Evolutionary conservation across 805 yeast genomes (phyloP), one percentile per base, ranked within the genome.

Genomic region (Metschnikowia gelsemii): DNA sequence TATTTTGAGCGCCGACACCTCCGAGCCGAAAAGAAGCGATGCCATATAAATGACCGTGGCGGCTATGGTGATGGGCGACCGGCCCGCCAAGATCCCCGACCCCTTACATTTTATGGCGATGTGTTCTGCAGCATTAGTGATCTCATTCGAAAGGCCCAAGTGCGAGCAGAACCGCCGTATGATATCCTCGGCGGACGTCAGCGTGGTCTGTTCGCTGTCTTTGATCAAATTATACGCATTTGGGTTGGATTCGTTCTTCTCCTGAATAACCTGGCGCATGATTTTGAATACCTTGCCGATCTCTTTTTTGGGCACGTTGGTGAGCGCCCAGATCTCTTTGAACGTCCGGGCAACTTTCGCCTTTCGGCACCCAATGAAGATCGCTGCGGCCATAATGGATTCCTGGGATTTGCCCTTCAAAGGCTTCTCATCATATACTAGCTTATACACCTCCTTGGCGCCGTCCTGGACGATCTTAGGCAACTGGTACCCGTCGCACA

Each of bases 11-110:
- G 96, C 90, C 3, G 85, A 72, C 26, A 87, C 70, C 38, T 80
- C 84, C 25, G 83, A 82, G 32, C 85, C 85, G 61, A 90, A 90
- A n/a, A 93, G 68, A n/a, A 87, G 70, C 3, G 91, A 85, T 5
- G 96, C 87, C 86, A 93, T 83, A 66, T 91, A 93, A 35, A 93
- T 91, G 4, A 93, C 95, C 1, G 97, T 95, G 6, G 98, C 98
- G 0, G 98, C 97, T 58, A 93, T 88, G 26, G 99, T 91, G 40
- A 90, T 90, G 21, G 99, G 99, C 3, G 96, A 87, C 52, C 96
- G 78, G 55, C 99, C 98, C 13, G 96, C 97, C 57, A 93, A 73
- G 27, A 91, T 95, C 42, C 97, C 96, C 47, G 84, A 83, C 48
- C 87, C 96, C 58, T 87, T 86, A 57, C 95, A 88, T 51, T 84